Evolutionary conservation across 2,329 filamentous ascomycete species (phyloP), one percentile per base, ranked within the genome.

Genomic region (Colletotrichum musae): DNA sequence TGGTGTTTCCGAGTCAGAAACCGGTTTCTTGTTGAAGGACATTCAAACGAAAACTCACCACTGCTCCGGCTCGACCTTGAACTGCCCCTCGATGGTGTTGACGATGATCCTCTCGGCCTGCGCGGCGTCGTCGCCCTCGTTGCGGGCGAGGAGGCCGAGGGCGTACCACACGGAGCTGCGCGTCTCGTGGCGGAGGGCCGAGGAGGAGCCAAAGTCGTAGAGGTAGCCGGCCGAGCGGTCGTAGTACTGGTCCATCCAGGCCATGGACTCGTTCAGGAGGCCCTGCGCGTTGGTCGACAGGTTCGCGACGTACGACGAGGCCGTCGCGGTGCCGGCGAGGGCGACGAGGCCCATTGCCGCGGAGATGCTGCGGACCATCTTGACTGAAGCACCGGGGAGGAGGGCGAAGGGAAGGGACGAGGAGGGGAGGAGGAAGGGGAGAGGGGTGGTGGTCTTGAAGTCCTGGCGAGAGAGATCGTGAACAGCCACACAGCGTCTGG

Each of bases 151-250:
- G 4, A 91, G 80, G 0, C 88, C 88, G 5, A 87, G 80, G 0
- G 87, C 87, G 75, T 91, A 90, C 88, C 89, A 91, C 0, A 82
- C 82, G 0, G 87, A 88, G 51, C 83, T 85, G 61, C 88, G 82
- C 0, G 87, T 90, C 52, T 89, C 87, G 68, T 90, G 87, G 2
- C 83, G 80, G 6, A 88, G 78, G 0, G 87, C 85, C 9, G 80
- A 75, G 3, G 77, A 69, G 12, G 80, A 78, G 65, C 81, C 78
- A 47, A 86, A 82, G 52, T 85, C 81, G 74, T 87, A 88, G 16
- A 90, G 76, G 66, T 90, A 90, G 0, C 85, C 85, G 6, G 83
- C 83, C 2, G 77, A 76, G 2, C 78, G 62, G 70, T 91, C 88
- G 72, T 89, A 90, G 63, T 83, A 85, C 2, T 76, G 78, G 72